phyloP scores from a whole-genome alignment of 768 basidiomycete genomes.

The Exidia glandulosa region DNA sequence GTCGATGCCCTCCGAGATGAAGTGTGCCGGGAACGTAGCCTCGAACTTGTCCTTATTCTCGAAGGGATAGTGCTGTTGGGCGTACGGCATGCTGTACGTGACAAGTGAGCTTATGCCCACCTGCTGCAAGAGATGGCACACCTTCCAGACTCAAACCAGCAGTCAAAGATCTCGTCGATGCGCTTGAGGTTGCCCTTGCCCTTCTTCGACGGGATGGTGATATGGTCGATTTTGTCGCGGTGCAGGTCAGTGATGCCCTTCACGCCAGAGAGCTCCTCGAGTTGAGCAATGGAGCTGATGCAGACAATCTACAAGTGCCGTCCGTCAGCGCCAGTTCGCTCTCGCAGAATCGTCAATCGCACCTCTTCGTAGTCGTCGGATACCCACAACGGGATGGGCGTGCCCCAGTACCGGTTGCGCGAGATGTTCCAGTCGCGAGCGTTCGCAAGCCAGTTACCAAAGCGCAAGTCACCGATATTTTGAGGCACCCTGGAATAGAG shows the following conservation, averaged over 20 bases:
- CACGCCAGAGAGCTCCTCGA: conserved; percentile 77
- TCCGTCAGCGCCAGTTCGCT: background rate
- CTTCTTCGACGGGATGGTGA: conserved; percentile 85
- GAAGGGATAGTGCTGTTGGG: conserved; percentile 94
- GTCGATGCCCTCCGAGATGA: conserved; percentile 96
- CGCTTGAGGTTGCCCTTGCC: conserved; percentile 82
- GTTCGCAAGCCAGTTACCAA: conserved; percentile 95
- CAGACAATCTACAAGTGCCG: conserved; percentile 51
- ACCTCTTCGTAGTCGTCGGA: conserved; percentile 91
- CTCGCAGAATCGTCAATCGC: background rate
- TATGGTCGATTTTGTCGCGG: conserved; percentile 87
- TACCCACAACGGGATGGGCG: conserved; percentile 92
- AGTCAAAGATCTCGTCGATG: conserved; percentile 97
- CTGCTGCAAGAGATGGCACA: conserved; percentile 53
- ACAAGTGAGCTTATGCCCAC: conserved; percentile 1
- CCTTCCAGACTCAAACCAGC: conserved; percentile 99
- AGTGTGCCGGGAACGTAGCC: conserved; percentile 83
- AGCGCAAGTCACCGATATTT: conserved; percentile 79
- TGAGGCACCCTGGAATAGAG: conserved; percentile 70
- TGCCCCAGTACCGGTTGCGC: conserved; percentile 99
- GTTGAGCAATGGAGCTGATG: conserved; percentile 77
- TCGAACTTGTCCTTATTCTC: conserved; percentile 90
- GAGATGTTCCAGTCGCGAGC: conserved; percentile 99
- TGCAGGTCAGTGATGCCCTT: conserved; percentile 83
- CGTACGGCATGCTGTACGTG: conserved; percentile 99